Base-by-base conservation (phyloP, 176 grass and related monocot species). In the Triticum timopheevii region DNA sequence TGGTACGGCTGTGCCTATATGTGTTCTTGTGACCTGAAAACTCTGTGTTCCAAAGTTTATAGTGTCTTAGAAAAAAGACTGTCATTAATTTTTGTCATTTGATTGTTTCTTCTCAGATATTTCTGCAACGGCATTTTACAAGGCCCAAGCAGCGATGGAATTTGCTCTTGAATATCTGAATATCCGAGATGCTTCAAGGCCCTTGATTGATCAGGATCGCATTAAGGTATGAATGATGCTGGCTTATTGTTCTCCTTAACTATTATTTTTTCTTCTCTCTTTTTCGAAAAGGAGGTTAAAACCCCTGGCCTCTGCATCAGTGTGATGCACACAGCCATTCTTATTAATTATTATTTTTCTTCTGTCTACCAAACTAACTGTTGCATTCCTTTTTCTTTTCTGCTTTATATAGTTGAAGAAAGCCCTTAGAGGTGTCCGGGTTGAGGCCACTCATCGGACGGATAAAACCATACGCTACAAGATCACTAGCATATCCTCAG, bases 41-140 rank as follows among this genome's bases (percentile, higher is more conserved):
- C 11, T 16, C 12, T 20, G 15, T 52, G 47, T 63, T 64, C 5
- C 30, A 30, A 4, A 13, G 2, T 28, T 54, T 33, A 13, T 63
- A 2, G 15, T 54, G 8, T 56, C 30, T 73, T 61, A 7, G 31
- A 47, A 72, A 59, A 22, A 30, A 17, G 36, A 12, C 1, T 28
- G 24, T 33, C 2, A 24, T 30, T 83, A 17, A 38, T 42, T 28
- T 24, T 23, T 83, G 10, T 30, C 56, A 5, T 40, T 77, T 13
- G 2, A 25, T 4, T n/a, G 82, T 83, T 17, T 54, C 5, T 54
- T 54, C 20, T 88, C 13, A 98, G 93, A 98, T 92, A 85, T 95
- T 59, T 91, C 92, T 44, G 88, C 92, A 36, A 98, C 96, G 2
- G 73, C 93, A 56, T 98, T 98, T 86, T 94, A 92, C 76, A 91